Conservation (phyloP, 2,329 filamentous ascomycete genomes). For the Eurotiales sp. region DNA sequence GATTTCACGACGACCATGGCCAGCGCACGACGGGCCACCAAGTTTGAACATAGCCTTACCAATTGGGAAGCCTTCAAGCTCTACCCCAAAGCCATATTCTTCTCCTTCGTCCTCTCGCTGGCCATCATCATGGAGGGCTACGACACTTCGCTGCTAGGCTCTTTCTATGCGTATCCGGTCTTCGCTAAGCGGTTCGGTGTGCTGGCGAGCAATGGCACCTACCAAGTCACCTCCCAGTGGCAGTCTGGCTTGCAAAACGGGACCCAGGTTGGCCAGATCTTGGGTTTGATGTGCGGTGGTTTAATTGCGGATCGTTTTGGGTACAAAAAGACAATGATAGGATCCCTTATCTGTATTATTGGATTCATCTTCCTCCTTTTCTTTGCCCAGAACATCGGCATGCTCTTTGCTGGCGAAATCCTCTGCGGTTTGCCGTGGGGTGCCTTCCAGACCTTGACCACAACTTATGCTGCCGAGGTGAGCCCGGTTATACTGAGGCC, state of each 20-base stretch:
- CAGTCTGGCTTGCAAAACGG: constrained; percentile 52
- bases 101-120: constrained; percentile 41
- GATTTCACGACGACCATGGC: constrained; percentile 16
- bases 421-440: constrained; percentile 60
- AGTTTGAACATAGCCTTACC: constrained; percentile 18
- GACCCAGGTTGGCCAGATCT: constrained; percentile 59
- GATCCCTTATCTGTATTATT: constrained; percentile 34
- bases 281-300: constrained; percentile 64
- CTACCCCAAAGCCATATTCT: constrained; percentile 28
- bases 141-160: constrained; percentile 49
- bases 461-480: constrained; percentile 53
- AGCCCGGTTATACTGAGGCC: constrained; percentile 44
- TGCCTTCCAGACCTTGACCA: constrained; percentile 51
- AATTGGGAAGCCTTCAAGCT: constrained; percentile 17
- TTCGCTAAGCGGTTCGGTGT: constrained; percentile 40
- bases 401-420: constrained; percentile 57
- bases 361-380: constrained; percentile 46
- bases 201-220: constrained; percentile 20
- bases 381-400: constrained; percentile 36
- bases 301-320: constrained; percentile 55
- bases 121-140: constrained; percentile 53
- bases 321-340: constrained; percentile 42
- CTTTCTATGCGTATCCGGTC: constrained; percentile 46
- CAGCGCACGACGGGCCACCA: constrained; percentile 2
- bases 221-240: constrained; percentile 54